Base-by-base conservation (phyloP, 2,329 filamentous ascomycete species). In the Hymenoscyphus fraxineus region DNA sequence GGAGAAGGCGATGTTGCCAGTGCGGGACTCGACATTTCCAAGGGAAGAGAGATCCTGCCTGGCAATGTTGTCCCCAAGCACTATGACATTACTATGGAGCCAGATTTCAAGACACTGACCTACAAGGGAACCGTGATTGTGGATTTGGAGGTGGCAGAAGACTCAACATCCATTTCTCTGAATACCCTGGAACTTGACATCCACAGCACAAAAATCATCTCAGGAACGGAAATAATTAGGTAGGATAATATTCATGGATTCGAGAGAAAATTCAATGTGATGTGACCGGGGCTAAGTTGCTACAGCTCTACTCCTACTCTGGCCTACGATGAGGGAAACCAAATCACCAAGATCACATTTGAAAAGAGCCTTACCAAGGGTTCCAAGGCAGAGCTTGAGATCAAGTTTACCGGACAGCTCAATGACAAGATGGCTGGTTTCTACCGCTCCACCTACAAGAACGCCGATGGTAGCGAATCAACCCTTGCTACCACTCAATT, bases 341-440 rank as follows among this genome's bases (percentile, higher is more conserved):
- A 98, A 78, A 89, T 89, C 35, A 93, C 90, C 66, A 96, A 88
- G 73, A 84, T 97, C 76, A 86, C 86, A 70, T 93, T 98, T 74
- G 83, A 88, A 69, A 84, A 93, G 75, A 83, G 82, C 58, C 81
- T 98, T 66, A 78, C 86, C 27, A 89, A 90, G 67, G 92, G 91
- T 31, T 83, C 85, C 73, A 93, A 93, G 81, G 91, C 90, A 22
- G 88, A 88, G 78, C 79, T 96, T 67, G 88, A 88, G 74, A 86
- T 93, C 73, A 88, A 85, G 70, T 97, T 96, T 78, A 88, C 85
- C 10, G 93, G 93, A 51, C 84, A 82, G 55, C 80, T 97, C 73
- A 97, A 96, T 77, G 91, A 96, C 77, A 94, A 95, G 79, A 96
- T 98, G 92, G 93, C 93, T 59, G 94, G 94, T 58, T 98, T 98